Evolutionary conservation across 164 flowering plant species (phyloP), one percentile per base, ranked within the genome.

Genomic region (Aristolochia fimbriata): DNA sequence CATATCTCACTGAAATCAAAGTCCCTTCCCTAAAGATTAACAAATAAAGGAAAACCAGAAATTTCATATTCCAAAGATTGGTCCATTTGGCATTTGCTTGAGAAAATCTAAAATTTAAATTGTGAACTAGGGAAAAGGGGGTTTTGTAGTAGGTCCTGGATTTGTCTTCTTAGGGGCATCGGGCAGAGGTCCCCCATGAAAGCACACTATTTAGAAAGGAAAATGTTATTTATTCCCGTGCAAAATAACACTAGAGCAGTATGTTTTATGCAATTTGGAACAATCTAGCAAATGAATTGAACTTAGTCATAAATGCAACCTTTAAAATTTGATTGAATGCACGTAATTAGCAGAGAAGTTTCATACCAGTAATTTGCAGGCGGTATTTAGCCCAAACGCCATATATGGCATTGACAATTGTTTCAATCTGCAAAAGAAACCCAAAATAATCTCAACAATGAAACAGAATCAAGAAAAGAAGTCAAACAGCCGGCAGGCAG

Each of bases 311-410:
- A 6, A 4, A 22, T 13, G 25, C 2, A 5, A 33, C 6, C 45
- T 7, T 33, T 16, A 5, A 57, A n/a, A 51, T 20, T 19, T 10
- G 24, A 9, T 20, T 7, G 11, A 13, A 51, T 6, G 23, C 23
- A 4, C 25, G 11, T 15, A 15, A 47, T 47, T 15, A 47, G 12
- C 16, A 4, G 20, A 51, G 11, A 10, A 51, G 6, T 51, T 20
- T 15, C 27, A 19, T 45, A 65, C 72, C 76, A 48, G 76, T 68
- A 59, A 72, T 62, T 55, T 62, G 70, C 58, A 72, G 31, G 22
- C 76, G 76, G 13, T 68, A 72, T 62, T 68, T 72, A 7, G 76
- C 76, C 72, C 76, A 72, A 50, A 72, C 53, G 41, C 61, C 67
- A 57, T 72, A 72, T 6, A 72, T 49, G 15, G 70, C 72, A 68